Percentiles rank a stretch among this genome's conserved stretches.
Conservation (phyloP, 1,284 basidiomycete species). For the Fomitopsis betulina region DNA sequence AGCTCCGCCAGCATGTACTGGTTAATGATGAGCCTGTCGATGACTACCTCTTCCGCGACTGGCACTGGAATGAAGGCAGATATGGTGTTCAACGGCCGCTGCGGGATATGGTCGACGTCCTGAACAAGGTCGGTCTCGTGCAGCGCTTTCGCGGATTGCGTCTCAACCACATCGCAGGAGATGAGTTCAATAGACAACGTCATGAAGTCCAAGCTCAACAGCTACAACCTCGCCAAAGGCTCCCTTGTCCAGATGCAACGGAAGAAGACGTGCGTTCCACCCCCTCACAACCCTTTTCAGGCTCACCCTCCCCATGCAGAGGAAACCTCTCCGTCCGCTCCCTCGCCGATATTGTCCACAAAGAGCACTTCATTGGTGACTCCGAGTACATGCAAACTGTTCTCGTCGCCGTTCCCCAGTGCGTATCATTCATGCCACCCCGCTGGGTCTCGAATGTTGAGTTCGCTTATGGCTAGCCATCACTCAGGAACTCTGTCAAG, state of each 20-base stretch:
- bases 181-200: constrained; percentile 86
- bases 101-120: constrained; percentile 74
- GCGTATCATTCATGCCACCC: constrained; percentile 17
- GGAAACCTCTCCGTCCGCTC: constrained; percentile 92
- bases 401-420: constrained; percentile 95
- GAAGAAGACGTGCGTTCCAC: constrained; percentile 75
- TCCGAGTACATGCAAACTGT: constrained; percentile 95
- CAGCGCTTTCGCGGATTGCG: background rate
- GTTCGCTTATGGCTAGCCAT: background rate
- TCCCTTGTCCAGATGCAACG: constrained; percentile 91
- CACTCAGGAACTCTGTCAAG: constrained; percentile 72
- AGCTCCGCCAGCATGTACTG: constrained; percentile 78
- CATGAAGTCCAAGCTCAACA: constrained; percentile 86
- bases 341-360: constrained; percentile 81
- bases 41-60: constrained; percentile 72
- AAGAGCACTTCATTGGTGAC: constrained; percentile 78
- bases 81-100: constrained; percentile 81
- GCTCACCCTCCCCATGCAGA: constrained; percentile 37
- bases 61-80: constrained; percentile 88
- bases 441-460: background rate
- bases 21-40: constrained; percentile 84
- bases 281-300: background rate
- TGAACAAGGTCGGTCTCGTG: constrained; percentile 63
- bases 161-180: constrained; percentile 49
- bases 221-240: constrained; percentile 94